Conservation (phyloP, 768 basidiomycete species). For the Calocybe gangraenosa region DNA sequence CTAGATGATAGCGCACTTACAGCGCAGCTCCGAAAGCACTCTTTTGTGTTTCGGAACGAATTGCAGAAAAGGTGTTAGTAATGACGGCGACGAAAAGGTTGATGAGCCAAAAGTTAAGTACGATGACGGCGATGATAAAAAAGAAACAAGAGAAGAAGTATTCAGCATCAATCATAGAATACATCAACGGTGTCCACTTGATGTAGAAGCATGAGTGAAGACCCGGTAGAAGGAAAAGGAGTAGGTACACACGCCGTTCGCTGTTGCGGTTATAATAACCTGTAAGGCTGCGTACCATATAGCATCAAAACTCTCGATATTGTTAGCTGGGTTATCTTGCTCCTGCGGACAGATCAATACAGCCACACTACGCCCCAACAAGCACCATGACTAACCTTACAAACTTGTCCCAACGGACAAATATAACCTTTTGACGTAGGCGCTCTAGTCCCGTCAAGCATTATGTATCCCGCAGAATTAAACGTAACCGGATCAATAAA, state of each 20-base stretch:
- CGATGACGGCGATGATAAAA: slow-evolving; percentile 78
- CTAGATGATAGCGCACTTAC: slow-evolving; percentile 35
- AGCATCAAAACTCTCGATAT: slow-evolving; percentile 83
- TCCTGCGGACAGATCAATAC: slow-evolving; percentile 39
- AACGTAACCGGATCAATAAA: slow-evolving; percentile 62
- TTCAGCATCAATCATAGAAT: slow-evolving; percentile 83
- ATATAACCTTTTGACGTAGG: slow-evolving; percentile 72
- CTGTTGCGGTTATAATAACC: slow-evolving; percentile 78
- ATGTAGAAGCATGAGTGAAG: background rate
- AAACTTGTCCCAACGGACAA: slow-evolving; percentile 84
- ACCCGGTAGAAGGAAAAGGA: background rate
- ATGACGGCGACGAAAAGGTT: slow-evolving; percentile 96
- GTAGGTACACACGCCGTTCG: slow-evolving; percentile 58
- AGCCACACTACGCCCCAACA: no score
- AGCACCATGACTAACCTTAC: slow-evolving; percentile 44
- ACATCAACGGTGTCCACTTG: slow-evolving; percentile 88
- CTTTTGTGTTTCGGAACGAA: slow-evolving; percentile 79
- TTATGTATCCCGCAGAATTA: slow-evolving; percentile 33
- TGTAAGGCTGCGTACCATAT: slow-evolving; percentile 80
- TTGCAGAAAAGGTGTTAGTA: slow-evolving; percentile 87
- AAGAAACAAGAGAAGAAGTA: slow-evolving; percentile 85
- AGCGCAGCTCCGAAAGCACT: slow-evolving; percentile 88
- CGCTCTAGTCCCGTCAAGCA: slow-evolving; percentile 22
- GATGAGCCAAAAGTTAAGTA: slow-evolving; percentile 93
- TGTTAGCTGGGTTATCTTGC: slow-evolving; percentile 56